phyloP scores from a whole-genome alignment of 306 rosid genomes.

The Crataegus laevigata region DNA sequence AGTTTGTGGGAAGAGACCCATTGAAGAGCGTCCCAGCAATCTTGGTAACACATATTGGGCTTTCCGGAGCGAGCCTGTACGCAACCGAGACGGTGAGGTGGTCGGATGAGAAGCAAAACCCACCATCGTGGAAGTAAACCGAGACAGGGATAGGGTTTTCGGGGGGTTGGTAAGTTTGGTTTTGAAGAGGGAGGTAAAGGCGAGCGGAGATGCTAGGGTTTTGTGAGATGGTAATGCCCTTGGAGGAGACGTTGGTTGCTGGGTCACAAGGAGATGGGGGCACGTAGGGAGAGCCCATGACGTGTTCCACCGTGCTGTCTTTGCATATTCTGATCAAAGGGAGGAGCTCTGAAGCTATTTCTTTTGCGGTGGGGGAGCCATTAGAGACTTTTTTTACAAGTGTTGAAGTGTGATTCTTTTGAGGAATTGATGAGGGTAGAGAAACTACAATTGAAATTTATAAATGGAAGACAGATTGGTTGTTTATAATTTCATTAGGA shows the following conservation, averaged over 20 bases:
- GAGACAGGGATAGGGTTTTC: slow-evolving; percentile 28
- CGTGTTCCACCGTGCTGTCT: slow-evolving; percentile 44
- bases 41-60: slow-evolving; percentile 34
- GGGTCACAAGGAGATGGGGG: slow-evolving; percentile 30
- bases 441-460: too few relatives aligned
- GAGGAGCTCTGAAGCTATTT: slow-evolving; percentile 33
- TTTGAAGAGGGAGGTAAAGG: slow-evolving; percentile 19
- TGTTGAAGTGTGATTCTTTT: not conserved
- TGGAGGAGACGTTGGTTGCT: slow-evolving; percentile 36
- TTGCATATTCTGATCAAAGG: slow-evolving; percentile 33
- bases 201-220: slow-evolving; percentile 36
- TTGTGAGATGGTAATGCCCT: slow-evolving; percentile 33
- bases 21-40: slow-evolving; percentile 38
- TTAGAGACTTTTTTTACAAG: not conserved
- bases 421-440: too few relatives aligned
- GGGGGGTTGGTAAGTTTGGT: not conserved
- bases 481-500: not conserved
- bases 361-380: slow-evolving; percentile 15
- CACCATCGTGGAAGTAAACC: slow-evolving; percentile 50
- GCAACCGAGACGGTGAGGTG: slow-evolving; percentile 43
- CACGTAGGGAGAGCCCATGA: slow-evolving; percentile 12
- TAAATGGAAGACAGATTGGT: too few relatives aligned
- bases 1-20: slow-evolving; percentile 25
- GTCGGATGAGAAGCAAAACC: slow-evolving; percentile 23
- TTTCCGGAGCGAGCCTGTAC: slow-evolving; percentile 44